Evolutionary conservation across 2,329 filamentous ascomycete genomes (phyloP).

Genomic region (Ciborinia camelliae): DNA sequence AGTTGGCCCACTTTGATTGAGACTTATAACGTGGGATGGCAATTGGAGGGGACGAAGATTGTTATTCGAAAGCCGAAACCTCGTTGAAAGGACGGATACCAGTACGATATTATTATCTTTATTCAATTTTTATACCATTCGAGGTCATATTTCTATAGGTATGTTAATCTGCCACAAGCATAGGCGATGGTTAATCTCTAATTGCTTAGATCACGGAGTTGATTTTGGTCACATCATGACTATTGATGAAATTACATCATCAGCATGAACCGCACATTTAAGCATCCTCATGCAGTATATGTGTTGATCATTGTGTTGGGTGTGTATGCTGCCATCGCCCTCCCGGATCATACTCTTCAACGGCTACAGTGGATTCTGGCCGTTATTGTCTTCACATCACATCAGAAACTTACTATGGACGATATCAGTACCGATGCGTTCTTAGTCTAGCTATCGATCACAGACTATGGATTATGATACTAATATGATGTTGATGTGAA

Average conservation of each 20-base stretch:
- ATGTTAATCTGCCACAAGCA: background rate
- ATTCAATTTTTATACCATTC: slow-evolving; percentile 1
- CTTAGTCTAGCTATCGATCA: background rate
- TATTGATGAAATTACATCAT: background rate
- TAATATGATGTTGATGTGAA: background rate
- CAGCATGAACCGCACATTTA: background rate
- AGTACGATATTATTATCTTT: background rate
- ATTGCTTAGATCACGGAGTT: background rate
- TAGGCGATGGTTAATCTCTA: background rate
- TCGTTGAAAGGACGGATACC: slow-evolving; percentile 35
- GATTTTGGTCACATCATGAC: background rate
- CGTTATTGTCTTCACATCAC: background rate
- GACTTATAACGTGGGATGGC: slow-evolving; percentile 78
- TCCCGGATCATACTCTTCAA: no score
- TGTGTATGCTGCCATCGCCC: background rate
- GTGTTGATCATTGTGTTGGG: background rate
- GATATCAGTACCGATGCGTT: background rate
- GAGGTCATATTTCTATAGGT: slow-evolving; percentile 7
- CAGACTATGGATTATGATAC: background rate
- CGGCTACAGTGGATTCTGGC: background rate
- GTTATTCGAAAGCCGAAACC: slow-evolving; percentile 65
- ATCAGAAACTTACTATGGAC: background rate
- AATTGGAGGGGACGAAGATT: slow-evolving; percentile 67
- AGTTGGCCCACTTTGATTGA: slow-evolving; percentile 69
- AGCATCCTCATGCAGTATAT: background rate